A percentile compares a stretch with the other conserved stretches of the same genome.
Conservation (phyloP, 78 protist species). For the Dictyostelium brefeldianum region DNA sequence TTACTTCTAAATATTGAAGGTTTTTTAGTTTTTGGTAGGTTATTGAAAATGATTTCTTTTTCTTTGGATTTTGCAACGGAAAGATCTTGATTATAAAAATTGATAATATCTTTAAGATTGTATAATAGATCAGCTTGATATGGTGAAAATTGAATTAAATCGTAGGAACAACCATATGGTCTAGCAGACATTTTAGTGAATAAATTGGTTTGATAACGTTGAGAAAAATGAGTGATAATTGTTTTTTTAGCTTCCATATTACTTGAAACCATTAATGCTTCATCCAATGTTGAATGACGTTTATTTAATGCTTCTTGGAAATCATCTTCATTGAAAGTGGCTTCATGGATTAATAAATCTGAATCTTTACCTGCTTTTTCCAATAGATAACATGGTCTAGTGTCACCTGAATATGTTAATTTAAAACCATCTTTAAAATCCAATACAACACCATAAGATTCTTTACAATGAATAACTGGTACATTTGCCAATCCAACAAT, state of each 20-base stretch:
- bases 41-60: background rate
- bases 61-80: background rate
- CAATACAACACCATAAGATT: conserved; percentile 83
- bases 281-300: conserved; percentile 85
- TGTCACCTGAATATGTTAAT: conserved; percentile 92
- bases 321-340: conserved; percentile 94
- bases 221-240: conserved; percentile 93
- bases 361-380: conserved; percentile 73
- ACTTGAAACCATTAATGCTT: conserved; percentile 86
- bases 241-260: conserved; percentile 86
- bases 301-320: conserved; percentile 71
- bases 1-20: too few species aligned
- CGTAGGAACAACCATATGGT: conserved; percentile 16
- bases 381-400: conserved; percentile 88
- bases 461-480: conserved; percentile 82
- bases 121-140: conserved; percentile 41
- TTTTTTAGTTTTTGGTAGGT: background rate
- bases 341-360: conserved; percentile 94
- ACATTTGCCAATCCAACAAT: conserved; percentile 16
- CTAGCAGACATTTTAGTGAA: background rate
- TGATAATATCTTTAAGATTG: background rate
- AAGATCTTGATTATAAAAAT: background rate
- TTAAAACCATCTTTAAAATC: conserved; percentile 68
- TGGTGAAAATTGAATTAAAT: conserved; percentile 46
- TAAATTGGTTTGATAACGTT: conserved; percentile 30